Evolutionary conservation across 768 basidiomycete species (phyloP).

Genomic region (Steccherinum ochraceum): DNA sequence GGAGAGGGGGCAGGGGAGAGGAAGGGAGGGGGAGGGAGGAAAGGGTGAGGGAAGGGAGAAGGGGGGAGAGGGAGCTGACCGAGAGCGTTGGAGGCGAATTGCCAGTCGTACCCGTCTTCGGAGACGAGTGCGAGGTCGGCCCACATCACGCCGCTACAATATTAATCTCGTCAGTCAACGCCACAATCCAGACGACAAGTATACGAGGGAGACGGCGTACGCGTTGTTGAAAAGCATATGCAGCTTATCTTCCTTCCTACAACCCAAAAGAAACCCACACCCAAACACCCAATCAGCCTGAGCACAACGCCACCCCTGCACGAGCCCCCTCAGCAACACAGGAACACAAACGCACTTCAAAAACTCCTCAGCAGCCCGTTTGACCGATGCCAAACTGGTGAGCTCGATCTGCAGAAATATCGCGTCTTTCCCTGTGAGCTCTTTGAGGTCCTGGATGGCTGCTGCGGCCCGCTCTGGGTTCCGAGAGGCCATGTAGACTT

Average conservation of each 20-base stretch:
- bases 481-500: conserved; percentile 26
- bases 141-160: conserved; percentile 43
- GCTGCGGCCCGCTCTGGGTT: conserved; percentile 17
- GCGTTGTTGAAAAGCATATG: conserved; percentile 19
- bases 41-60: too few species aligned
- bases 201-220: conserved; percentile 2
- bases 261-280: too few species aligned
- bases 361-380: conserved; percentile 19
- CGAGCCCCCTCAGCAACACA: too few species aligned
- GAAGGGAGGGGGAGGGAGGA: too few species aligned
- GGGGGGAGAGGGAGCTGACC: conserved; percentile 26
- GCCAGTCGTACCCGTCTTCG: conserved; percentile 45
- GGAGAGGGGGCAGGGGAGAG: too few species aligned
- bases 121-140: conserved; percentile 35
- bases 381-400: conserved; percentile 16
- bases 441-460: conserved; percentile 21
- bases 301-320: too few species aligned
- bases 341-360: not conserved
- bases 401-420: conserved; percentile 23
- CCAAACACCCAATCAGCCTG: too few species aligned
- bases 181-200: not conserved
- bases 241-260: conserved; percentile 14
- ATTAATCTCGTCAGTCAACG: not conserved
- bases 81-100: conserved; percentile 51
- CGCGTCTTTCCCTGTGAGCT: conserved; percentile 22